Percentiles rank a stretch among this genome's conserved stretches.
Evolutionary conservation across 2,329 filamentous ascomycete genomes (phyloP).

Genomic region (Talaromyces marneffei): DNA sequence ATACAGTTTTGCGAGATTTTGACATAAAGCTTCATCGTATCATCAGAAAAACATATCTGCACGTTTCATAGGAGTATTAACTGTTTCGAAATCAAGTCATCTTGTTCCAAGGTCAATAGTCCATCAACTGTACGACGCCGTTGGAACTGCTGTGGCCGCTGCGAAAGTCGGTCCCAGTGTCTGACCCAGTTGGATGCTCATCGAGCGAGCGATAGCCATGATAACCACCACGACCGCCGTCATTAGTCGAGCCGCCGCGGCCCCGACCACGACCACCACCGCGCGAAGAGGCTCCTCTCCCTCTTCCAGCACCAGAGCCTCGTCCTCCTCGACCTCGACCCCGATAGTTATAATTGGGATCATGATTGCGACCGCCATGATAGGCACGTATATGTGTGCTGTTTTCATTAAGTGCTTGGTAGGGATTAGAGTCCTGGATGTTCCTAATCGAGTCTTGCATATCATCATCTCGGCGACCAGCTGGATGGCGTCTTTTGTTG

Average conservation of each 20-base stretch:
- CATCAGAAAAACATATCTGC: neutral
- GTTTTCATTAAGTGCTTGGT: slow-evolving; percentile 25
- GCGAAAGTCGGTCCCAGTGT: slow-evolving; percentile 27
- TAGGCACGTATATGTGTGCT: slow-evolving; percentile 17
- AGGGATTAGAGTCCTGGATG: slow-evolving; percentile 19
- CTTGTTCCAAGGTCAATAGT: slow-evolving; percentile 27
- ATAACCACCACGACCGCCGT: slow-evolving; percentile 37
- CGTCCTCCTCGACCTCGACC: slow-evolving; percentile 35
- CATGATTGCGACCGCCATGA: slow-evolving; percentile 25
- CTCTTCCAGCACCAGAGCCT: slow-evolving; percentile 34
- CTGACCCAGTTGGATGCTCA: slow-evolving; percentile 43
- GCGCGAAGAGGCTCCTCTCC: slow-evolving; percentile 26
- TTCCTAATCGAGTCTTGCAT: slow-evolving; percentile 32
- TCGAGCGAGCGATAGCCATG: slow-evolving; percentile 62
- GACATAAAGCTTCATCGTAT: neutral
- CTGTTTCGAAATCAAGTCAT: neutral
- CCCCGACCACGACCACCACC: slow-evolving; percentile 42
- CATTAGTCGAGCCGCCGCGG: slow-evolving; percentile 34
- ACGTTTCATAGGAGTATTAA: neutral
- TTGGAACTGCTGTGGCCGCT: neutral
- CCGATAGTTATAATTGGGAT: slow-evolving; percentile 44
- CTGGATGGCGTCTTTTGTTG: slow-evolving; percentile 53
- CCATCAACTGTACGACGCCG: slow-evolving; percentile 29
- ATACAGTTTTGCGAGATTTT: neutral
- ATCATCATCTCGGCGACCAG: slow-evolving; percentile 53